Evolutionary conservation across 2,329 filamentous ascomycete species (phyloP).

Genomic region (Fusarium pininemorale): DNA sequence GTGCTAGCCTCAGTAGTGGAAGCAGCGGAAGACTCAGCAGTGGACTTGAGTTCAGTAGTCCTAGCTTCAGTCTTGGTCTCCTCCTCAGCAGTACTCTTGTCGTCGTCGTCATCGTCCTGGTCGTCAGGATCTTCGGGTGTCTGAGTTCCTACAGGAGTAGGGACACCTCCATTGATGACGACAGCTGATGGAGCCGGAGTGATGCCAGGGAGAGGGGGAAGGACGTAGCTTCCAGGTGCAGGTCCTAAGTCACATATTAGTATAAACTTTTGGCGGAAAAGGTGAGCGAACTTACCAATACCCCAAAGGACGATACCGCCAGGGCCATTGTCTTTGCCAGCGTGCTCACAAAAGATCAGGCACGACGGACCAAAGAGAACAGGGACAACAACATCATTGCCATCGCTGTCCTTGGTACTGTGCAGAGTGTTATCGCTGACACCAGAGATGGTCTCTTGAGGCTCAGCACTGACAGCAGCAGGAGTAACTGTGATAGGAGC

Average conservation of each 20-base stretch:
- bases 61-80: constrained; percentile 1
- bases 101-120: neutral
- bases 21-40: neutral
- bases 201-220: neutral
- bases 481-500: neutral
- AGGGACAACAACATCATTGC: neutral
- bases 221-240: neutral
- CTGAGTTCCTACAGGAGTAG: neutral
- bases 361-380: neutral
- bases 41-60: neutral
- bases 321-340: neutral
- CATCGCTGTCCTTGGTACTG: neutral
- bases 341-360: constrained; percentile 3
- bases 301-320: constrained; percentile 3
- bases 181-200: neutral
- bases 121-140: neutral
- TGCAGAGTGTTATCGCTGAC: neutral
- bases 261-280: rapidly evolving
- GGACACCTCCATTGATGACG: neutral
- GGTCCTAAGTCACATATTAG: neutral
- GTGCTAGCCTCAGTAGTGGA: neutral
- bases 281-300: neutral
- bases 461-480: neutral
- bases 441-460: neutral
- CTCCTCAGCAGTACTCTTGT: neutral